Evolutionary conservation across 78 protist genomes (phyloP), one percentile per base, ranked within the genome.

Genomic region (Dictyostelium citrinum): DNA sequence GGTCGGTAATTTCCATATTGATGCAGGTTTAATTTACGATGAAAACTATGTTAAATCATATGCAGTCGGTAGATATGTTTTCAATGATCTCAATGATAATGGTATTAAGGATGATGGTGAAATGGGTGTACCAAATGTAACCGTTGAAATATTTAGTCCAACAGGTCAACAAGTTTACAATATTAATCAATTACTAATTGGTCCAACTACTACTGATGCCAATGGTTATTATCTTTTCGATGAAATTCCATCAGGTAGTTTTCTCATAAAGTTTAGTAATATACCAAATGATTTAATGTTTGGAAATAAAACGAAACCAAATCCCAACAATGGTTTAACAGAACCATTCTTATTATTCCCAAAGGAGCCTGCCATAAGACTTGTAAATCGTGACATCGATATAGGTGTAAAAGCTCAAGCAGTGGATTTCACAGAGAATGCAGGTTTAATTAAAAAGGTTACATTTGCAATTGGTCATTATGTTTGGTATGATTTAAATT

Each of bases 21-120:
- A 84, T 39, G 91, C 74, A 27, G 91, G 83, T 75, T 14, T 84
- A 33, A 22, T 27, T n/a, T 14, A 11, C 8, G 74, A 24, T 51
- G 35, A n/a, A 8, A 20, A 35, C 24, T 35, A 41, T 41, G 31
- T 75, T n/a, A n/a, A 31, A 24, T 39, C 77, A 9, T 58, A 35
- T 84, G 91, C 75, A 5, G 68, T 84, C 27, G 91, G 91, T 75
- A 55, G 79, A 35, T 72, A 29, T 39, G 91, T 75, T 29, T 84
- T 41, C 83, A 14, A 39, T 16, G 91, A 84, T 58, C 12, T 11
- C 4, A 75, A 84, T 84, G 58, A 49, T 20, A 75, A 84, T 75
- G 91, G 83, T 12, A 75, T 84, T 14, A 77, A 12, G 33, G 91
- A 67, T 8, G 33, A 14, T 8, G 64, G 20, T n/a, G 91, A 84